Evolutionary conservation across 1,139 yeast genomes (phyloP).

Genomic region (Kurtzmaniella natalensis): DNA sequence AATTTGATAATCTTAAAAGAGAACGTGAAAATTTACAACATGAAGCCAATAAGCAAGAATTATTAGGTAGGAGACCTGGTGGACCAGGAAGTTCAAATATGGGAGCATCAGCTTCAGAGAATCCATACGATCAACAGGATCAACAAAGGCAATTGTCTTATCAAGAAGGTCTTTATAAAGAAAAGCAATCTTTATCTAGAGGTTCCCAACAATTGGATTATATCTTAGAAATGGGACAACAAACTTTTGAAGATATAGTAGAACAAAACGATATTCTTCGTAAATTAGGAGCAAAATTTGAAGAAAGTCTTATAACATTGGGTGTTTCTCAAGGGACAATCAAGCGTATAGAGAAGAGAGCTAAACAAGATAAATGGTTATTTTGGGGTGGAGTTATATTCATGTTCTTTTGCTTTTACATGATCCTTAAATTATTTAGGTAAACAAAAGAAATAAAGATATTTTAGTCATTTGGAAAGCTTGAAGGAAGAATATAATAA

Average conservation of each 20-base stretch:
- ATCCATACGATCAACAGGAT: constrained; percentile 50
- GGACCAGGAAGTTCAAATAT: constrained; percentile 15
- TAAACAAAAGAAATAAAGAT: too few relatives aligned
- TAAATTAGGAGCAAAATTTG: constrained; percentile 60
- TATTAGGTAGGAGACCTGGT: constrained; percentile 51
- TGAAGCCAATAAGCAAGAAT: constrained; percentile 52
- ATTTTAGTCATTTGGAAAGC: too few relatives aligned
- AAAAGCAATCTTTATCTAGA: constrained; percentile 58
- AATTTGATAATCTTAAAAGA: constrained; percentile 59
- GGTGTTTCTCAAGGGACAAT: constrained; percentile 90
- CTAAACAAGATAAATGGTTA: constrained; percentile 84
- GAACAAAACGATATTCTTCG: constrained; percentile 76
- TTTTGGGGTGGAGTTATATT: constrained; percentile 73
- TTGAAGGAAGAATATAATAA: too few relatives aligned
- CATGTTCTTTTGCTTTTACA: constrained; percentile 65
- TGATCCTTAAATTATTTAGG: constrained; percentile 62
- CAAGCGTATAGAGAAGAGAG: constrained; percentile 72
- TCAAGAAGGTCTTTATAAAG: constrained; percentile 67
- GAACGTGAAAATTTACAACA: constrained; percentile 60
- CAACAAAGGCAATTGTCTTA: constrained; percentile 34
- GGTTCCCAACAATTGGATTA: constrained; percentile 85
- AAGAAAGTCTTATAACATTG: constrained; percentile 67
- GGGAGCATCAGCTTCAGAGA: constrained; percentile 39
- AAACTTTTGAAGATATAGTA: constrained; percentile 79
- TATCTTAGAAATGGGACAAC: constrained; percentile 83